phyloP scores from a whole-genome alignment of 768 basidiomycete species.

The Mycena alexandri region DNA sequence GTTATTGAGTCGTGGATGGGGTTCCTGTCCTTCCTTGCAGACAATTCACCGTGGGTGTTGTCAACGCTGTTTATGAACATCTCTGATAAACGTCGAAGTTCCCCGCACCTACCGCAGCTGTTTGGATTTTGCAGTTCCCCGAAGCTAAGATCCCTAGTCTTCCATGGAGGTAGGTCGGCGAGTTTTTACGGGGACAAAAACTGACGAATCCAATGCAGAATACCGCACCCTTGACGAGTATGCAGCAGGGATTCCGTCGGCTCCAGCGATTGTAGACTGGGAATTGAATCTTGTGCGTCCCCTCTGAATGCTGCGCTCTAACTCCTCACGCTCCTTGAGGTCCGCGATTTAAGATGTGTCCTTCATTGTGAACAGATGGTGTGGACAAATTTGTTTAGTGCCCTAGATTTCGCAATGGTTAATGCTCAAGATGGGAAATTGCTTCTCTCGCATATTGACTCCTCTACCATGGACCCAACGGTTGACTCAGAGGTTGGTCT shows the following conservation, averaged over 20 bases:
- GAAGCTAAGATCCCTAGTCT: neutral
- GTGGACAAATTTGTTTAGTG: too few species aligned
- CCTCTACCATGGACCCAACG: too few species aligned
- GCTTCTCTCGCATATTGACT: too few species aligned
- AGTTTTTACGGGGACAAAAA: too few species aligned
- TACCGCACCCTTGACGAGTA: slow-evolving; percentile 10
- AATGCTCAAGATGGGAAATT: too few species aligned
- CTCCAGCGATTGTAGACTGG: slow-evolving; percentile 4
- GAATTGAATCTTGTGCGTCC: too few species aligned
- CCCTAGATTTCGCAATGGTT: too few species aligned
- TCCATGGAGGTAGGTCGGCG: slow-evolving; percentile 5
- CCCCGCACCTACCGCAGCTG: slow-evolving; percentile 10
- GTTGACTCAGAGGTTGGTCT: too few species aligned
- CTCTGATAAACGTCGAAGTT: neutral
- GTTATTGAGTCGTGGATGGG: slow-evolving; percentile 17
- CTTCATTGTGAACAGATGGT: too few species aligned
- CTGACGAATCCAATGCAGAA: neutral
- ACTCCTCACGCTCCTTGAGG: too few species aligned
- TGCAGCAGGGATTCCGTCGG: neutral
- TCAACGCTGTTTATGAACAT: too few species aligned
- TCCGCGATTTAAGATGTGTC: neutral
- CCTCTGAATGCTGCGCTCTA: too few species aligned
- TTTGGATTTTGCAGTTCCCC: slow-evolving; percentile 21
- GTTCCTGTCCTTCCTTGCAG: slow-evolving; percentile 10
- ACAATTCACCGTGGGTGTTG: slow-evolving; percentile 5